Evolutionary conservation across 2,329 filamentous ascomycete species (phyloP).

Genomic region (Penicillium sclerotigenum): DNA sequence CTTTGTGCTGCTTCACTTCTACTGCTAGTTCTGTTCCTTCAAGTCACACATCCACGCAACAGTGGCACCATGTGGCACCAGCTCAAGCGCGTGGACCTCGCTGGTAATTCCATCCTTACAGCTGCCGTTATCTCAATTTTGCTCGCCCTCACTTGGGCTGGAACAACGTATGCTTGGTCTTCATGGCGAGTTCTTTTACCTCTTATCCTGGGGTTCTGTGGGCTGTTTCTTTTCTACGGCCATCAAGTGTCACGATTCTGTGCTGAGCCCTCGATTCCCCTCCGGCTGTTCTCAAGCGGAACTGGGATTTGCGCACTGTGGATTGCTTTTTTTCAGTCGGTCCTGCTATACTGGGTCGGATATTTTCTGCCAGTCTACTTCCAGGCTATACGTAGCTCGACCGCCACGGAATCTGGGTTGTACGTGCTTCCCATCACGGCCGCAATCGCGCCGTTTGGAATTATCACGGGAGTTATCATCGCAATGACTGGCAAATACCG

Average conservation of each 20-base stretch:
- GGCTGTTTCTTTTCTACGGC: conserved; percentile 28
- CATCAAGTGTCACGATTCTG: conserved; percentile 1
- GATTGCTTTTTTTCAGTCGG: conserved; percentile 15
- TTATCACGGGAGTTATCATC: conserved; percentile 33
- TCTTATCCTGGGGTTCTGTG: conserved; percentile 28
- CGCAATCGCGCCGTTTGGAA: conserved; percentile 25
- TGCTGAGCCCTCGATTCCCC: not conserved
- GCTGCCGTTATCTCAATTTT: conserved; percentile 29
- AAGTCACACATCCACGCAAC: conserved; percentile 3
- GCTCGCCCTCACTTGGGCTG: conserved; percentile 32
- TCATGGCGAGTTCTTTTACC: conserved; percentile 31
- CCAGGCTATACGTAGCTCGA: conserved; percentile 39
- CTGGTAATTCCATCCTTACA: conserved; percentile 31
- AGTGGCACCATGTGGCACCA: not conserved
- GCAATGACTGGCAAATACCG: conserved; percentile 35
- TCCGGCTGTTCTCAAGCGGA: not conserved
- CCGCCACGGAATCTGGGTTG: conserved; percentile 34
- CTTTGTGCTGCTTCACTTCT: not conserved
- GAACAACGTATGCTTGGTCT: conserved; percentile 30
- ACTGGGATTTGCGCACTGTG: not conserved
- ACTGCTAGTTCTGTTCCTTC: conserved; percentile 5
- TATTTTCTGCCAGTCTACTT: conserved; percentile 49
- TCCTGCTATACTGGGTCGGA: conserved; percentile 14
- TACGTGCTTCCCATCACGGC: conserved; percentile 31
- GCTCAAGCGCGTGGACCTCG: conserved; percentile 25